phyloP scores from a whole-genome alignment of 116 monocot species.

The Iris pallida region DNA sequence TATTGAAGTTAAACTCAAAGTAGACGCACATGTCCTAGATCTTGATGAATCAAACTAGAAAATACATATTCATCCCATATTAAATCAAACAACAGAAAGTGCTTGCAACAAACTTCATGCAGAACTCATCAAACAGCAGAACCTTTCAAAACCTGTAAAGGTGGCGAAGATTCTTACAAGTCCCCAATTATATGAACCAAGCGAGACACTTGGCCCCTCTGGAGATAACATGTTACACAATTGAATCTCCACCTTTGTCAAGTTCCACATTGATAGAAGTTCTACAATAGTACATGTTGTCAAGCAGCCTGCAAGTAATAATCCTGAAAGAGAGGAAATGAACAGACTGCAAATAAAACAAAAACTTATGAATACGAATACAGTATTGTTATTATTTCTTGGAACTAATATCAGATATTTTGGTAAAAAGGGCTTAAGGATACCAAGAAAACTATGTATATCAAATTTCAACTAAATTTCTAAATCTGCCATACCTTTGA shows the following conservation, averaged over 20 bases:
- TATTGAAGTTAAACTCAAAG: neutral
- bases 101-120: too few species aligned
- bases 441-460: too few species aligned
- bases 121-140: too few species aligned
- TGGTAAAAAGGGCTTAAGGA: too few species aligned
- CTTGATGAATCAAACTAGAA: neutral
- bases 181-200: constrained; percentile 81
- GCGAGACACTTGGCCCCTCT: constrained; percentile 62
- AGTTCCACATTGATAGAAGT: constrained; percentile 86
- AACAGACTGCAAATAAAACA: neutral
- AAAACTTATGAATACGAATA: too few species aligned
- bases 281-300: constrained; percentile 63
- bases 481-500: too few species aligned
- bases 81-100: too few species aligned
- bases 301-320: constrained; percentile 46
- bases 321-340: constrained; percentile 27
- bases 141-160: neutral
- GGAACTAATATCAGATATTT: too few species aligned
- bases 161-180: constrained; percentile 43
- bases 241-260: constrained; percentile 82
- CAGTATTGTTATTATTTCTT: too few species aligned
- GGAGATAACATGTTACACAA: constrained; percentile 90
- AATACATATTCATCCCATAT: too few species aligned
- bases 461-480: too few species aligned
- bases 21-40: neutral